Percentiles rank a stretch among this genome's conserved stretches.
These are phyloP conservation scores for Xylaria sp. DNA, from an alignment of 2,329 filamentous ascomycete species.

Conservation along the genomic window DNA sequence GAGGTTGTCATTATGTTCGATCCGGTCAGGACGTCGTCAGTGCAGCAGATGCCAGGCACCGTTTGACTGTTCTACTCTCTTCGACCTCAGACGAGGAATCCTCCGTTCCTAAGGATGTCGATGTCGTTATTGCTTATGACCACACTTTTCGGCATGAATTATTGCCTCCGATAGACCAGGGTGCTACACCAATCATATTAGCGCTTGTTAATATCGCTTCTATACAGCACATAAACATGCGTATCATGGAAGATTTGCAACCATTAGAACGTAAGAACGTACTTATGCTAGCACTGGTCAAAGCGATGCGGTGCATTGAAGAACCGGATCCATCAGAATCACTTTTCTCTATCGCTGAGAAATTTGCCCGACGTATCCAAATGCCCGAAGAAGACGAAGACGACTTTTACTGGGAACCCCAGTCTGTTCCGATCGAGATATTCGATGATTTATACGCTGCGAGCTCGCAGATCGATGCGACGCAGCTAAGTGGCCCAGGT, in stretches of 20 bases:
- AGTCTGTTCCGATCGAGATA: conserved; percentile 59
- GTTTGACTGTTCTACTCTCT: conserved; percentile 56
- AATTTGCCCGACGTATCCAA: conserved; percentile 60
- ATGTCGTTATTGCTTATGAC: conserved; percentile 66
- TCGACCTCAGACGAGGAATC: conserved; percentile 54
- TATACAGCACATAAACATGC: conserved; percentile 66
- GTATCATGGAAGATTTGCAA: conserved; percentile 55
- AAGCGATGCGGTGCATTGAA: conserved; percentile 51
- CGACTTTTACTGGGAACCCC: conserved; percentile 60
- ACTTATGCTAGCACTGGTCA: conserved; percentile 51
- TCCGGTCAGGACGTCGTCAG: conserved; percentile 40
- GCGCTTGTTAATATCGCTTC: conserved; percentile 62
- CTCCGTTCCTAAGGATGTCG: conserved; percentile 55
- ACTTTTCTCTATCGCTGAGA: conserved; percentile 59
- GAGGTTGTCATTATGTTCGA: conserved; percentile 50
- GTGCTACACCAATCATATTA: conserved; percentile 57
- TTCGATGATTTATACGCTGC: conserved; percentile 58
- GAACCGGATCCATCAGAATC: conserved; percentile 56
- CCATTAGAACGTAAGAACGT: conserved; percentile 61
- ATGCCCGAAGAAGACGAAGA: conserved; percentile 48
- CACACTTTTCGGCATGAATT: conserved; percentile 57
- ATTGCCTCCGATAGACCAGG: conserved; percentile 44
- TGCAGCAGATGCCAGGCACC: conserved; percentile 35
- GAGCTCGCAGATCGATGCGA: conserved; percentile 51
- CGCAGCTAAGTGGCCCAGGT: conserved; percentile 46